Evolutionary conservation across 129 eudicot species (phyloP), one percentile per base, ranked within the genome.

Genomic region (Apium graveolens): DNA sequence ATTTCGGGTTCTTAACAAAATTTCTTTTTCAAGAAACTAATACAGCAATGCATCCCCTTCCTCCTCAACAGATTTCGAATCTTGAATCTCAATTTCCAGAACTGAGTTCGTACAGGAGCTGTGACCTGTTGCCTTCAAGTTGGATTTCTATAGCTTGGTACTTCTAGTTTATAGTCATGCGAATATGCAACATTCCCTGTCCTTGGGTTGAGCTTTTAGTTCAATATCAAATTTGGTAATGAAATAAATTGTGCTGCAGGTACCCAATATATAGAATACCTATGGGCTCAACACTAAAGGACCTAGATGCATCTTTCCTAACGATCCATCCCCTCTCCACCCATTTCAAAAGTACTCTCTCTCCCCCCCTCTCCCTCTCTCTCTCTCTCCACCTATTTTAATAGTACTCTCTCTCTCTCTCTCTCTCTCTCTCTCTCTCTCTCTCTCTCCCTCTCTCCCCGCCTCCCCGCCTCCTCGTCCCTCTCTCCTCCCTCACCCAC

Each of bases 121-220:
- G 86, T 70, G 97, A 92, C 79, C 69, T 92, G 21, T 80, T 79
- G 41, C 87, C 93, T 60, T 20, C 90, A 73, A 92, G 97, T 86
- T 92, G 97, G 97, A 74, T 93, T 39, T 82, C 89, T 73, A 88
- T 93, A n/a, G 95, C 97, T 78, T 93, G 93, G 93, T 89, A 80
- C 62, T 70, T 42, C 11, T 10, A 60, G 29, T 26, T 34, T 43
- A 62, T 43, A 26, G 72, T 45, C 20, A 5, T 78, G 49, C 31
- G 49, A 62, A 8, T 49, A 43, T 70, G 31, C 38, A 31, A 31
- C 37, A 66, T 31, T 66, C 43, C 34, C 34, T 60, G 5, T 81
- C 16, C 34, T 62, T 46, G 16, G 51, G 24, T 73, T 20, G 20
- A 35, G 72, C 76, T 13, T 43, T 70, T 11, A 11, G 38, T 24